These are phyloP conservation scores for Hymenoscyphus albidus DNA, from an alignment of 2,329 filamentous ascomycete genomes.

Conservation along the genomic window DNA sequence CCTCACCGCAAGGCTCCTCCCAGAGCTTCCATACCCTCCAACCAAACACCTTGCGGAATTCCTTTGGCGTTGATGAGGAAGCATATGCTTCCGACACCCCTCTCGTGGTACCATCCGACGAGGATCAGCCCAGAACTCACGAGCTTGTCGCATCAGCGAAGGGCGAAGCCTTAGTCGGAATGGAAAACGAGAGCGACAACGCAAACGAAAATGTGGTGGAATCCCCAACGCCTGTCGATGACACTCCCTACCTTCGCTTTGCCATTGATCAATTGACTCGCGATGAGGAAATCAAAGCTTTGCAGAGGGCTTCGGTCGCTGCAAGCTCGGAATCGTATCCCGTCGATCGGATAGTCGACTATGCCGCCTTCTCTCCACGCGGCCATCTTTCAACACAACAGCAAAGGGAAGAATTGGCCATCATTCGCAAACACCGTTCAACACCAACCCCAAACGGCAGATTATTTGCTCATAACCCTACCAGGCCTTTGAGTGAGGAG, in stretches of 20 bases:
- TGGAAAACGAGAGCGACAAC: conserved; percentile 17
- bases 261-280: conserved; percentile 83
- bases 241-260: conserved; percentile 84
- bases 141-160: conserved; percentile 24
- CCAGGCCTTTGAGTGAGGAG: conserved; percentile 27
- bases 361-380: conserved; percentile 37
- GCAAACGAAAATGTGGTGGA: conserved; percentile 23
- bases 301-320: conserved; percentile 46
- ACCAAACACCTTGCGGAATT: conserved; percentile 17
- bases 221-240: conserved; percentile 70
- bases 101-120: conserved; percentile 29
- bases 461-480: conserved; percentile 33
- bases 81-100: conserved; percentile 23
- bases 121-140: conserved; percentile 28
- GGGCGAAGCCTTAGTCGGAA: conserved; percentile 21
- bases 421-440: conserved; percentile 37
- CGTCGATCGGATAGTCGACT: conserved; percentile 46
- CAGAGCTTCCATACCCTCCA: conserved; percentile 17
- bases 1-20: conserved; percentile 10
- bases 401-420: conserved; percentile 30
- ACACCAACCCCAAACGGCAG: conserved; percentile 31
- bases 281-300: conserved; percentile 60
- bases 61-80: conserved; percentile 24
- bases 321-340: conserved; percentile 43
- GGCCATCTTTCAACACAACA: conserved; percentile 30